Evolutionary conservation across 1,139 yeast genomes (phyloP).

Genomic region (Taiozyma onychis): DNA sequence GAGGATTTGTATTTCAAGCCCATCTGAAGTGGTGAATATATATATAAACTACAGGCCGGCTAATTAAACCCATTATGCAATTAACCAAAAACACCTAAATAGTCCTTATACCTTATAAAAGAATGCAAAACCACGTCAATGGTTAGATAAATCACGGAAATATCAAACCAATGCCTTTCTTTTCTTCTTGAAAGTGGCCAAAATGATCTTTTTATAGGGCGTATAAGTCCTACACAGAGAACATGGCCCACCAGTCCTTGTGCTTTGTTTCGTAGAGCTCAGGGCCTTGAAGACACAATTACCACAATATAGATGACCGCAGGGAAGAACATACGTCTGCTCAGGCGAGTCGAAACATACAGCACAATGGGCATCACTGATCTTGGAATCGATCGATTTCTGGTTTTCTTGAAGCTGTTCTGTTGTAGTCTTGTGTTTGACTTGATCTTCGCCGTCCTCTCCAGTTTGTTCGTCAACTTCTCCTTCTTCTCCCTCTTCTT

Average conservation of each 20-base stretch:
- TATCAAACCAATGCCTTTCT: slow-evolving; percentile 10
- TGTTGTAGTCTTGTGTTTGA: slow-evolving; percentile 17
- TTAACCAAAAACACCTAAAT: background rate
- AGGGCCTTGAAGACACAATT: slow-evolving; percentile 45
- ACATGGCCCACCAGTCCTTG: slow-evolving; percentile 36
- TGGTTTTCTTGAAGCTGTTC: slow-evolving; percentile 27
- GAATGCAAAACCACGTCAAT: background rate
- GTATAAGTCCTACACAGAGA: slow-evolving; percentile 43
- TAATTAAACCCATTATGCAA: background rate
- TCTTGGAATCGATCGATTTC: slow-evolving; percentile 20
- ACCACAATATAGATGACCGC: slow-evolving; percentile 51
- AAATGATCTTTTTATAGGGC: slow-evolving; percentile 27
- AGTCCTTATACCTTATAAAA: background rate
- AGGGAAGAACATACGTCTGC: slow-evolving; percentile 40
- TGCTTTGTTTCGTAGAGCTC: slow-evolving; percentile 34
- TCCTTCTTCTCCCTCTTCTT: slow-evolving; percentile 8
- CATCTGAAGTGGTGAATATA: no score
- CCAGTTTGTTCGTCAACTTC: slow-evolving; percentile 5
- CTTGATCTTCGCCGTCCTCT: background rate
- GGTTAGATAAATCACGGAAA: no score
- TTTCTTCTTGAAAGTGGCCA: slow-evolving; percentile 28
- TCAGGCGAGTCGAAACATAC: slow-evolving; percentile 49
- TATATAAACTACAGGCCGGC: background rate
- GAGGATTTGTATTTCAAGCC: background rate
- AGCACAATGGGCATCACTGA: slow-evolving; percentile 39